Evolutionary conservation across 768 basidiomycete genomes (phyloP), one percentile per base, ranked within the genome.

Genomic region (Tricholoma furcatifolium): DNA sequence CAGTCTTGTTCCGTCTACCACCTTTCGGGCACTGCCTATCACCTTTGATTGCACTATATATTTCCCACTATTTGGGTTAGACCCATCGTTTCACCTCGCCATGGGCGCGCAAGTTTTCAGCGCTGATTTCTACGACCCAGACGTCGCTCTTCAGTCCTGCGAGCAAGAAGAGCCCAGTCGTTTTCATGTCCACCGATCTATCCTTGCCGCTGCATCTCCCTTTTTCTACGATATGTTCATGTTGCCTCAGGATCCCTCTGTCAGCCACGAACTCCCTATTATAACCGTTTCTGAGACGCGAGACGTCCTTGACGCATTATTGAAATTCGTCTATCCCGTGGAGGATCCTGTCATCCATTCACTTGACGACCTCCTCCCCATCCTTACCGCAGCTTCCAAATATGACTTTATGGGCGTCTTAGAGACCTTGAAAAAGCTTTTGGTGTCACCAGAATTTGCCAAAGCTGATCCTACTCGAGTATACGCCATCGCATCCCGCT

Each of bases 181-280:
- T 58, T 87, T 88, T 61, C 76, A 71, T 38, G 79, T 83, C 30
- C 87, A 87, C 67, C 74, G 75, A 54, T 79, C 76, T 64, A 77
- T 90, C 55, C 78, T 91, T 43, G 69, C 79, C 10, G 71, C 74
- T 4, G 83, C 84, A 1, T 89, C 88, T 5, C 75, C 82, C 2
- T 85, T 89, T 68, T 91, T 89, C 67, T 64, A 67, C 47, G 79
- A 84, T 50, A 82, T 88, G 83, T 84, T 90, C 61, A 65, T 79
- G 18, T 70, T 88, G 15, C 85, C 87, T 4, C 85, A 87, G 56
- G 59, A 38, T 41, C 67, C 51, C 32, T 53, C 11, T 6, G 42
- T 23, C 44, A 54, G n/a, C 39, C 56, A 62, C 15, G 54, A 57
- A 14, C 62, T 67, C 21, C 81, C 82, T 9, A 58, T 79, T 43